These are phyloP conservation scores for Calonectria pseudoreteaudii DNA, from an alignment of 2,329 filamentous ascomycete genomes.

Conservation along the genomic window DNA sequence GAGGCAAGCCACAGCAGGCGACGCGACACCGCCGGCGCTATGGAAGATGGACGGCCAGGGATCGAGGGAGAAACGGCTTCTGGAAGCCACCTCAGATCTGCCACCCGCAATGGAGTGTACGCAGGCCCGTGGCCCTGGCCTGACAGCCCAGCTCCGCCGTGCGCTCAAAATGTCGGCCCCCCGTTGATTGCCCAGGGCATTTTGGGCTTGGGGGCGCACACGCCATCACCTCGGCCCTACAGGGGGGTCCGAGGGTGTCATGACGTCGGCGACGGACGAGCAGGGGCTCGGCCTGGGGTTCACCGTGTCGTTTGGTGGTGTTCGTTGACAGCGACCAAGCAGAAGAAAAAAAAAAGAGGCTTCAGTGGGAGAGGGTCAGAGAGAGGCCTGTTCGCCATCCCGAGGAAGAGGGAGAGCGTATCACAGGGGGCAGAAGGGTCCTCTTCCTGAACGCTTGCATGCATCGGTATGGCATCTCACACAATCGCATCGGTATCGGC, in stretches of 20 bases:
- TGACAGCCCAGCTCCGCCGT: slow-evolving; percentile 39
- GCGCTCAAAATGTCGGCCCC: slow-evolving; percentile 37
- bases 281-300: slow-evolving; percentile 29
- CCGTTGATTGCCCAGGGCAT: slow-evolving; percentile 35
- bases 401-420: slow-evolving; percentile 38
- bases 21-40: slow-evolving; percentile 36
- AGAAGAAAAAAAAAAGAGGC: slow-evolving; percentile 3
- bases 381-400: slow-evolving; percentile 44
- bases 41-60: slow-evolving; percentile 26
- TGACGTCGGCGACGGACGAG: slow-evolving; percentile 38
- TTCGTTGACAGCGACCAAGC: slow-evolving; percentile 26
- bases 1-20: slow-evolving; percentile 44
- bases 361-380: slow-evolving; percentile 37
- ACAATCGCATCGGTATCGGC: slow-evolving; percentile 23
- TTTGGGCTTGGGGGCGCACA: slow-evolving; percentile 33
- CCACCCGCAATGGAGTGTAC: slow-evolving; percentile 30
- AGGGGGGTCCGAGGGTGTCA: slow-evolving; percentile 34
- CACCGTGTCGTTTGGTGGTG: slow-evolving; percentile 34
- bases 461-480: slow-evolving; percentile 29
- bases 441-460: slow-evolving; percentile 29
- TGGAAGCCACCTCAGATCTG: slow-evolving; percentile 42
- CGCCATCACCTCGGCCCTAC: slow-evolving; percentile 37
- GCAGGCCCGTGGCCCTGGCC: slow-evolving; percentile 31
- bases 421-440: slow-evolving; percentile 32
- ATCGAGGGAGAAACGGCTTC: slow-evolving; percentile 34